A percentile compares a stretch with the other conserved stretches of the same genome.
Evolutionary conservation across 352 stramenopile species (phyloP).

Genomic region (Pythium myriotylum): DNA sequence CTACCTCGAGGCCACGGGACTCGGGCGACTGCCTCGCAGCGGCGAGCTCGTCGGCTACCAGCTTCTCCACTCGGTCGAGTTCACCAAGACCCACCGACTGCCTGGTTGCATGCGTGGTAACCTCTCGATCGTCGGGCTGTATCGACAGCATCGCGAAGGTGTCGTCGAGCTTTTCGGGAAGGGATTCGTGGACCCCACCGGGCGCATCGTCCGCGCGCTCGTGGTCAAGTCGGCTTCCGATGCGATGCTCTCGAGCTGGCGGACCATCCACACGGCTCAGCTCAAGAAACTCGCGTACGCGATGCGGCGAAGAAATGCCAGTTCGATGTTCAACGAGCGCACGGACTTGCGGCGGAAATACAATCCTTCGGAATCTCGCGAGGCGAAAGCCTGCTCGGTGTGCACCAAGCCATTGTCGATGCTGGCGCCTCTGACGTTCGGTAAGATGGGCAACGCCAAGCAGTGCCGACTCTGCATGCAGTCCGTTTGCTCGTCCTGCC

Average conservation of each 20-base stretch:
- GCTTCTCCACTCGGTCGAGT: constrained; percentile 57
- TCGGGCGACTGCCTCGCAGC: constrained; percentile 32
- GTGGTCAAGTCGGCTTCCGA: constrained; percentile 44
- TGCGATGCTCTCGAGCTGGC: constrained; percentile 39
- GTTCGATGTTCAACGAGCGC: constrained; percentile 9
- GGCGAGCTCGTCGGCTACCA: constrained; percentile 65
- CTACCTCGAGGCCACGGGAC: constrained; percentile 56
- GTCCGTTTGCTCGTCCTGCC: constrained; percentile 14
- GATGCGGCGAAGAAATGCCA: constrained; percentile 7
- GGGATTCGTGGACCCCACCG: constrained; percentile 40
- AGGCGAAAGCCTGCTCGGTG: constrained; percentile 7
- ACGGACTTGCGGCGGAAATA: constrained; percentile 8
- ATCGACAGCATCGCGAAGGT: constrained; percentile 44
- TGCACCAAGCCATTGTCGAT: constrained; percentile 11
- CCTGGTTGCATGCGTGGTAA: constrained; percentile 40
- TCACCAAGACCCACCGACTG: constrained; percentile 38
- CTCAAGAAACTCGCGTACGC: constrained; percentile 48
- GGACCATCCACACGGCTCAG: constrained; percentile 44
- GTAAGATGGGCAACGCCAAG: neutral
- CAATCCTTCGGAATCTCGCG: neutral
- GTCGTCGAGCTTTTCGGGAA: constrained; percentile 46
- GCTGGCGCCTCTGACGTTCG: constrained; percentile 4
- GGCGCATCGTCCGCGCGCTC: constrained; percentile 39
- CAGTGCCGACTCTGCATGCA: constrained; percentile 23
- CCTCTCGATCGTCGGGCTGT: constrained; percentile 50